These are phyloP conservation scores for Crotalaria pallida DNA, from an alignment of 306 rosid genomes.

Conservation along the genomic window DNA sequence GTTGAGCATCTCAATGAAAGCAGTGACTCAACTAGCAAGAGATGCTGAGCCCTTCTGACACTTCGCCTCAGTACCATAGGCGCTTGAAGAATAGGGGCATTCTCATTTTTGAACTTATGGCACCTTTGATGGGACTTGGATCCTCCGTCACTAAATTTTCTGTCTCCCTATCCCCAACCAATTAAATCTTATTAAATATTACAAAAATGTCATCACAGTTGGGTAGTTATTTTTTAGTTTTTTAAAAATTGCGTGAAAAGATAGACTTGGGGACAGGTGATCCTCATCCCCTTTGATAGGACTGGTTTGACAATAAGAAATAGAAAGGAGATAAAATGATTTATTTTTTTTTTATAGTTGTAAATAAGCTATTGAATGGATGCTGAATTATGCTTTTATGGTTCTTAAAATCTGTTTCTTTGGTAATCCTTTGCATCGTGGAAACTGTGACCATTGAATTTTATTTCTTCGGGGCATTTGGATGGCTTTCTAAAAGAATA, in stretches of 20 bases:
- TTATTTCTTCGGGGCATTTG: slow-evolving; percentile 5
- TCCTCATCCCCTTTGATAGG: too few relatives aligned
- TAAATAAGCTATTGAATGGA: background rate
- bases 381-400: too few relatives aligned
- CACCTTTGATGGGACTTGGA: background rate
- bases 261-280: too few relatives aligned
- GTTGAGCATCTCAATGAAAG: background rate
- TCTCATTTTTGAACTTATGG: too few relatives aligned
- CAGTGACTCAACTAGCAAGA: background rate
- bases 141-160: too few relatives aligned
- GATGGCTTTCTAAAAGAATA: background rate
- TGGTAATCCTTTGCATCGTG: background rate
- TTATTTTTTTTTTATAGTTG: background rate
- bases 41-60: background rate
- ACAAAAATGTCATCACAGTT: too few relatives aligned
- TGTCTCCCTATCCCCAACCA: too few relatives aligned
- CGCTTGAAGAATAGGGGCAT: too few relatives aligned
- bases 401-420: slow-evolving; percentile 7
- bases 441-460: background rate
- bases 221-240: too few relatives aligned
- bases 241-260: too few relatives aligned
- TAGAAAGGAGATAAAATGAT: background rate
- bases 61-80: background rate
- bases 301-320: slow-evolving; percentile 4
- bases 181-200: too few relatives aligned